These are phyloP conservation scores for Capronia epimyces DNA, from an alignment of 2,329 filamentous ascomycete species.

Conservation along the genomic window DNA sequence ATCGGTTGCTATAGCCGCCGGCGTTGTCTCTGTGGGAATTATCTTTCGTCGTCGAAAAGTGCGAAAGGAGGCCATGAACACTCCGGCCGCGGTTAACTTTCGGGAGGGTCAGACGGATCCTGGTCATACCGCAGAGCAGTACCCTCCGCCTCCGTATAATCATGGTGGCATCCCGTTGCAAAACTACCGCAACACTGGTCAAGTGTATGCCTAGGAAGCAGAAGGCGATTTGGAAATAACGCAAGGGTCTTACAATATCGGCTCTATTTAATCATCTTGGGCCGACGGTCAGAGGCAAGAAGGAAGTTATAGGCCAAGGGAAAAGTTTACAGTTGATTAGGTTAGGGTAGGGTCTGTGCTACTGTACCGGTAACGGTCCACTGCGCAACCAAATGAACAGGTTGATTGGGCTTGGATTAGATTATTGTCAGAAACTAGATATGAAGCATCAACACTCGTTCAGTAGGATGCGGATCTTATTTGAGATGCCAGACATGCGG, in stretches of 20 bases:
- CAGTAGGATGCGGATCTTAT: too few species aligned
- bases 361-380: too few species aligned
- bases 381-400: too few species aligned
- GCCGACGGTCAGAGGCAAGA: neutral
- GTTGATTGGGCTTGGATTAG: too few species aligned
- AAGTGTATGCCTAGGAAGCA: constrained; percentile 13
- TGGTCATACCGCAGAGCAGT: constrained; percentile 1
- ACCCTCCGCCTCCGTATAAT: constrained; percentile 13
- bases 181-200: constrained; percentile 18
- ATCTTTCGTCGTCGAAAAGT: constrained; percentile 32
- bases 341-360: too few species aligned
- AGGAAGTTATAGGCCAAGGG: neutral
- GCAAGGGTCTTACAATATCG: neutral
- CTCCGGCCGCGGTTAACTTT: constrained; percentile 28
- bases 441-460: too few species aligned
- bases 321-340: too few species aligned
- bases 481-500: too few species aligned
- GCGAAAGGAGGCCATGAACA: constrained; percentile 30
- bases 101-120: constrained; percentile 21
- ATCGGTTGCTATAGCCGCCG: constrained; percentile 40
- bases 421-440: too few species aligned
- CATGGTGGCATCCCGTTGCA: constrained; percentile 21
- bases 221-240: neutral
- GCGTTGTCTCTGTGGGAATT: constrained; percentile 35
- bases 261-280: neutral